Base-by-base conservation (phyloP, 495 filamentous ascomycete genomes). In the Hyaloscypha bicolor region DNA sequence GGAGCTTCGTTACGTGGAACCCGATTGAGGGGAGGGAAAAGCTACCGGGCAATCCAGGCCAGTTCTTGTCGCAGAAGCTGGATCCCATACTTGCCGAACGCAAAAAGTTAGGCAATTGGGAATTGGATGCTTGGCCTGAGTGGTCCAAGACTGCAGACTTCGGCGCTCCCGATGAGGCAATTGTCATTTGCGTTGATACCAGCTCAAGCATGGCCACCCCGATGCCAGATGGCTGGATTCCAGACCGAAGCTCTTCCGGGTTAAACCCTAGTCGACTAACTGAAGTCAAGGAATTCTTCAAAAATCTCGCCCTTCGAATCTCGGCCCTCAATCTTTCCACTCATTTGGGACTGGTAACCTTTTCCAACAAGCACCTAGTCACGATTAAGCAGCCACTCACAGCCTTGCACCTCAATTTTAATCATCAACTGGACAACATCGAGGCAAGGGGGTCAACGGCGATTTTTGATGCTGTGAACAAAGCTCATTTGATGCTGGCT, bases 151-250 rank as follows among this genome's bases (percentile, higher is more conserved):
- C 51, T 22, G 45, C 65, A 14, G 65, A 68, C 39, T 60, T 42
- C 53, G 57, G 60, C 9, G 25, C 31, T 4, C 69, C 69, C 3
- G 69, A 69, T 32, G 69, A 71, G 42, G 65, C 60, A 19, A 69
- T 71, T n/a, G 55, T 71, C 22, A 64, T 71, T 35, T 71, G 69
- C 48, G 60, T 71, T 21, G 69, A 71, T 60, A 60, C 25, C 9
- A 71, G 69, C 55, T 29, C 16, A 6, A 71, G 69, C 30, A 71
- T 71, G 69, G 55, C 4, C 11, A 45, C 9, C 2, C 1, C 22
- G 6, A 65, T 71, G 57, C 14, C 31, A 5, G 9, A 32, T 35
- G 59, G 60, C 16, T 70, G 64, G 63, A 25, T 63, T 21, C 53
- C 55, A 42, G 42, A 62, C 57, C 30, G 33, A 30, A 58, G 35